phyloP scores from a whole-genome alignment of 2,329 filamentous ascomycete genomes.

The Cadophora sp. region DNA sequence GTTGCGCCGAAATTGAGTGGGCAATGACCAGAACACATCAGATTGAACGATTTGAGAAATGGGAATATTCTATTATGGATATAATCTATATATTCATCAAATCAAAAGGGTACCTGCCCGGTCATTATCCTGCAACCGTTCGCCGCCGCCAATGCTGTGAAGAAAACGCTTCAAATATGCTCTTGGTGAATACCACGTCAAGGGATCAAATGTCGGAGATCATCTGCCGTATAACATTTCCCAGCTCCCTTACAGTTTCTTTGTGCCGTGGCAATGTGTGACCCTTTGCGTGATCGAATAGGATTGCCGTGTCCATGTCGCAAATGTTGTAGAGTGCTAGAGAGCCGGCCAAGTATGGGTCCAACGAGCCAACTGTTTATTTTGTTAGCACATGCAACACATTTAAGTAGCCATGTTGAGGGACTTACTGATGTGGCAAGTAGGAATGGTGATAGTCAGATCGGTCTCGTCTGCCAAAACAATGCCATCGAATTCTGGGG shows the following conservation, averaged over 20 bases:
- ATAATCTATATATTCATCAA: neutral
- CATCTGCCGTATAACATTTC: conserved; percentile 40
- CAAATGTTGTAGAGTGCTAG: conserved; percentile 71
- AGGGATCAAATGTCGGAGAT: conserved; percentile 27
- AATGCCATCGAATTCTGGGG: conserved; percentile 53
- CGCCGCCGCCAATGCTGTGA: conserved; percentile 14
- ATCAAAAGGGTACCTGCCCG: conserved; percentile 1
- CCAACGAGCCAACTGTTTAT: conserved; percentile 56
- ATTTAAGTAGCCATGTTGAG: neutral
- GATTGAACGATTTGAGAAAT: too few relatives aligned
- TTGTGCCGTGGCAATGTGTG: conserved; percentile 65
- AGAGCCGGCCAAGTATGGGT: conserved; percentile 68
- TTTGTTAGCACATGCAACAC: conserved; percentile 29
- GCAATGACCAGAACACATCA: too few relatives aligned
- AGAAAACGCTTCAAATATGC: neutral
- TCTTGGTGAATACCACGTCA: neutral
- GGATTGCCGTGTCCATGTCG: conserved; percentile 63
- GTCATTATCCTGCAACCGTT: neutral
- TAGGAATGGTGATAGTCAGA: conserved; percentile 58
- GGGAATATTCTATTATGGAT: neutral
- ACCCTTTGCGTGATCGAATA: conserved; percentile 71
- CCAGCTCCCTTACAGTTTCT: conserved; percentile 46
- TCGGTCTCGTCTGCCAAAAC: conserved; percentile 60
- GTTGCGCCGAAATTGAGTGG: too few relatives aligned
- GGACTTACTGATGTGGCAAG: conserved; percentile 58